Conservation (phyloP, 768 basidiomycete genomes). For the Pleurotus ostreatus region DNA sequence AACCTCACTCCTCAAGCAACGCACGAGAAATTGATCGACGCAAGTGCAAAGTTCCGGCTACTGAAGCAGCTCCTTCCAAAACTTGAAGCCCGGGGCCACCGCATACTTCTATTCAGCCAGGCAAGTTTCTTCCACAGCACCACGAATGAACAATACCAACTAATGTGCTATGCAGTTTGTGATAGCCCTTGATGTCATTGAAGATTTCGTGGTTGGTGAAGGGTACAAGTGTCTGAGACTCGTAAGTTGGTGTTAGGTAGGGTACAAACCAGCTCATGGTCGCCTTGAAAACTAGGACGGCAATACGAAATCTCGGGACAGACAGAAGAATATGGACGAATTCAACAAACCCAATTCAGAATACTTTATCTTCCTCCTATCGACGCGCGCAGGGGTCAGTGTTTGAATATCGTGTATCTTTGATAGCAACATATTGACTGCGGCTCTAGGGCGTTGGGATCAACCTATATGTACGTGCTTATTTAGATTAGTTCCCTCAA, state of each 20-base stretch:
- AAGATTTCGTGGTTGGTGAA: conserved; percentile 86
- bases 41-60: conserved; percentile 81
- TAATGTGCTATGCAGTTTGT: conserved; percentile 60
- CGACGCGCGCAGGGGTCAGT: conserved; percentile 80
- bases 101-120: conserved; percentile 90
- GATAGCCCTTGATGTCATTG: conserved; percentile 80
- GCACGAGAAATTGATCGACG: conserved; percentile 79
- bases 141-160: neutral
- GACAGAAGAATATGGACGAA: conserved; percentile 93
- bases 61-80: conserved; percentile 78
- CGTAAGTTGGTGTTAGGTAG: conserved; percentile 29
- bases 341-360: conserved; percentile 89
- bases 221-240: conserved; percentile 75
- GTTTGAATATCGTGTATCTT: conserved; percentile 2
- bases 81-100: conserved; percentile 80
- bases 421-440: neutral
- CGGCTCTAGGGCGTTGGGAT: conserved; percentile 72
- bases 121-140: conserved; percentile 32
- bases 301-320: conserved; percentile 73
- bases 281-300: conserved; percentile 62
- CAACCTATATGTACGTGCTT: conserved; percentile 56
- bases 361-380: conserved; percentile 86
- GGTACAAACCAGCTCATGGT: neutral
- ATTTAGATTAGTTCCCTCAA: no score
- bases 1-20: conserved; percentile 52